A percentile compares a stretch with the other conserved stretches of the same genome.
Evolutionary conservation across 805 yeast species (phyloP).

Genomic region (Pichia scutulata): DNA sequence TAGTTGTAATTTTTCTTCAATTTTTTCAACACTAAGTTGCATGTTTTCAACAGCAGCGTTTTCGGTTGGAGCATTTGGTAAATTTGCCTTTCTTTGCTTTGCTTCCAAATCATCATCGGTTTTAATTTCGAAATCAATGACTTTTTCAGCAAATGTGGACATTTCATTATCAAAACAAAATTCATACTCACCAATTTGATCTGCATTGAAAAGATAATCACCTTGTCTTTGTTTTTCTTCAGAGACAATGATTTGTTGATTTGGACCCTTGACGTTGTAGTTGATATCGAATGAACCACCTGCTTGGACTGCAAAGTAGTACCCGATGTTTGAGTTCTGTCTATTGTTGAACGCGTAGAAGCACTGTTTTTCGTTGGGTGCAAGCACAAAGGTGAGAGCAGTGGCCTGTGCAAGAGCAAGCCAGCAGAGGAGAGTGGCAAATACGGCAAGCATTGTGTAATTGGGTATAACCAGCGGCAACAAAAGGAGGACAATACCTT

Average conservation of each 20-base stretch:
- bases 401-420: slow-evolving; percentile 25
- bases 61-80: slow-evolving; percentile 52
- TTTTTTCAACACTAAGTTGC: slow-evolving; percentile 46
- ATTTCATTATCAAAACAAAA: slow-evolving; percentile 79
- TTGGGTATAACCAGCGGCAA: not conserved
- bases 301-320: slow-evolving; percentile 75
- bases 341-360: slow-evolving; percentile 61
- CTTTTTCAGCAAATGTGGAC: slow-evolving; percentile 76
- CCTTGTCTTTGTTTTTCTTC: slow-evolving; percentile 69
- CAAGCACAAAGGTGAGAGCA: slow-evolving; percentile 65
- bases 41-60: slow-evolving; percentile 49
- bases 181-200: slow-evolving; percentile 68
- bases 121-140: slow-evolving; percentile 74
- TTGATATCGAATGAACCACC: slow-evolving; percentile 80
- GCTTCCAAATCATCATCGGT: slow-evolving; percentile 33
- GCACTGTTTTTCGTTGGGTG: slow-evolving; percentile 70
- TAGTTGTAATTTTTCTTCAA: slow-evolving; percentile 52
- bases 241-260: slow-evolving; percentile 41
- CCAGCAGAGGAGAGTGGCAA: not conserved
- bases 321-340: slow-evolving; percentile 54
- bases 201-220: slow-evolving; percentile 66
- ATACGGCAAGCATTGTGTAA: not conserved
- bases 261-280: slow-evolving; percentile 54
- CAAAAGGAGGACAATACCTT: not conserved
- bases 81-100: slow-evolving; percentile 37